A percentile compares a stretch with the other conserved stretches of the same genome.
Evolutionary conservation across 2,329 filamentous ascomycete genomes (phyloP).

Genomic region (Raffaelea arxii): DNA sequence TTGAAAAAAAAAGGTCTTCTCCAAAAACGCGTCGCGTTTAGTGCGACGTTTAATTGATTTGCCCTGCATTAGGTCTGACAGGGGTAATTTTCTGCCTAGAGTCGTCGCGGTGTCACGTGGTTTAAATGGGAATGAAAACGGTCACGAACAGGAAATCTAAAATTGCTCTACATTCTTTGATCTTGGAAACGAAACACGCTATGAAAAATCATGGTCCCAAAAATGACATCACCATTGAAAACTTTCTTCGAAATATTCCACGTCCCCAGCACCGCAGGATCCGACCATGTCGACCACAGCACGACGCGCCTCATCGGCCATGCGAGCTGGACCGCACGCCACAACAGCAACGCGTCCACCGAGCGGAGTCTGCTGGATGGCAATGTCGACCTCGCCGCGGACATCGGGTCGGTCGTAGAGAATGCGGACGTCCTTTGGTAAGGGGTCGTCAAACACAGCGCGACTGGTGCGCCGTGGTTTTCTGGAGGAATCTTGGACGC

Average conservation of each 20-base stretch:
- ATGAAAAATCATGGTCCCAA: no score
- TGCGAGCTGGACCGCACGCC: slow-evolving; percentile 10
- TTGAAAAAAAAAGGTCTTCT: no score
- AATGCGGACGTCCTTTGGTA: slow-evolving; percentile 13
- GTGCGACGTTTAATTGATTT: no score
- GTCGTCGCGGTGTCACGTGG: no score
- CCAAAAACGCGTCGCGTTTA: no score
- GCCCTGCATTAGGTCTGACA: no score
- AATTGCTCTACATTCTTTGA: no score
- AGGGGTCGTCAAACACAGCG: not conserved
- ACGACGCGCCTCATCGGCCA: slow-evolving; percentile 12
- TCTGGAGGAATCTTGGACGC: not conserved
- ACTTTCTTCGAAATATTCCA: slow-evolving; percentile 14
- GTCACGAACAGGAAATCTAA: no score
- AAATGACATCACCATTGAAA: slow-evolving; percentile 16
- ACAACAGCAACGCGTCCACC: slow-evolving; percentile 11
- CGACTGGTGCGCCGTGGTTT: no score
- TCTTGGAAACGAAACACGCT: no score
- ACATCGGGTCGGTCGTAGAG: slow-evolving; percentile 12
- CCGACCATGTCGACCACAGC: slow-evolving; percentile 7
- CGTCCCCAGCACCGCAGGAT: not conserved
- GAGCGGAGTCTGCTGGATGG: slow-evolving; percentile 14
- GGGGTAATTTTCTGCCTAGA: no score
- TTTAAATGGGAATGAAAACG: no score
- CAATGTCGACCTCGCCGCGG: slow-evolving; percentile 18